phyloP scores from a whole-genome alignment of 805 yeast genomes.

The Millerozyma acaciae region DNA sequence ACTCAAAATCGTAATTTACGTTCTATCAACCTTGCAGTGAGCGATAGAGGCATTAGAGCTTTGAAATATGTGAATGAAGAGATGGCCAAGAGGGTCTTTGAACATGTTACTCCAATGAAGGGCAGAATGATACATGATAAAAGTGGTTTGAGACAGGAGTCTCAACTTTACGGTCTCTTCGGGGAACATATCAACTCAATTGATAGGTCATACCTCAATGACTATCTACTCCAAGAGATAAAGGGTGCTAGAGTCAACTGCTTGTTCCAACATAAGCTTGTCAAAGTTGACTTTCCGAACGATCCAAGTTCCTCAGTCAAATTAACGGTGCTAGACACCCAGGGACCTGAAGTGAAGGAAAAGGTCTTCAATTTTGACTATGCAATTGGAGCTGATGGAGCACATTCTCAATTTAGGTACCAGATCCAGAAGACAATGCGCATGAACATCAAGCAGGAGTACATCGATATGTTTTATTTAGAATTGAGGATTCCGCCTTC shows the following conservation, averaged over 20 bases:
- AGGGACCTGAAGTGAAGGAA: conserved; percentile 11
- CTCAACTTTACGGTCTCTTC: conserved; percentile 73
- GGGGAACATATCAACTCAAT: conserved; percentile 86
- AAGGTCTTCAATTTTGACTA: conserved; percentile 44
- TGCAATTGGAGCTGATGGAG: conserved; percentile 83
- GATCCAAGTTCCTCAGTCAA: conserved; percentile 14
- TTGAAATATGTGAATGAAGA: conserved; percentile 56
- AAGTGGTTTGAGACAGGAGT: conserved; percentile 52
- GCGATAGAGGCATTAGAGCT: conserved; percentile 76
- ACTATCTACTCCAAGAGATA: conserved; percentile 59
- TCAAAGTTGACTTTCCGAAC: conserved; percentile 28
- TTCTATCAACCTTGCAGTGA: conserved; percentile 86
- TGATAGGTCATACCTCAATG: conserved; percentile 69
- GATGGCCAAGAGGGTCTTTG: conserved; percentile 53
- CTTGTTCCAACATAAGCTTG: conserved; percentile 56
- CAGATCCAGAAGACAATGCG: conserved; percentile 63
- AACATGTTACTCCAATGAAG: conserved; percentile 73
- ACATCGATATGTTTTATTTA: conserved; percentile 77
- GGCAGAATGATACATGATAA: conserved; percentile 86
- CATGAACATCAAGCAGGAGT: conserved; percentile 71
- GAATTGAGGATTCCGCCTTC: conserved; percentile 74
- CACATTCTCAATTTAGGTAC: conserved; percentile 68
- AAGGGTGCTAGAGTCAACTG: conserved; percentile 40
- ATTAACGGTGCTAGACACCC: conserved; percentile 19
- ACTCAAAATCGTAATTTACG: conserved; percentile 40